Evolutionary conservation across 805 yeast genomes (phyloP).

Genomic region (Suhomyces sp.): DNA sequence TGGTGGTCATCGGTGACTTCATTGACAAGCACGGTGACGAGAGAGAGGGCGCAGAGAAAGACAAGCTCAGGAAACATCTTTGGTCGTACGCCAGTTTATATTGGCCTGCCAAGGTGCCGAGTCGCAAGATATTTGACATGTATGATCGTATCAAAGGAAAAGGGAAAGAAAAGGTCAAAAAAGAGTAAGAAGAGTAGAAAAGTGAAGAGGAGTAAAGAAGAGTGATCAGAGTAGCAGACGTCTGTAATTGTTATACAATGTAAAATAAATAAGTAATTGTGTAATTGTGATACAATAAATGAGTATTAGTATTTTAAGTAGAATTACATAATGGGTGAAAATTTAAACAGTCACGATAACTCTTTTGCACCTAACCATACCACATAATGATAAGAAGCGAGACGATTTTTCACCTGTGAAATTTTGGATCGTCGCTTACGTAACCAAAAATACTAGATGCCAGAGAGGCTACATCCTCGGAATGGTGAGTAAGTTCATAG

Average conservation of each 20-base stretch:
- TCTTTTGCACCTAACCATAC: not conserved
- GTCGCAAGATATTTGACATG: conserved; percentile 72
- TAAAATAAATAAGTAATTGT: no score
- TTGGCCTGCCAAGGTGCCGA: conserved; percentile 87
- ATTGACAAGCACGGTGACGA: conserved; percentile 43
- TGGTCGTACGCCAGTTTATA: conserved; percentile 83
- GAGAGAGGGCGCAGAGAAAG: conserved; percentile 17
- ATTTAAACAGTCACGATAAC: not conserved
- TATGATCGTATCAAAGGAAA: conserved; percentile 52
- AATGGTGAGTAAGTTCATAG: no score
- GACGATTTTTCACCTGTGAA: not conserved
- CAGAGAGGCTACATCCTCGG: not conserved
- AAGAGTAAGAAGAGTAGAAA: not conserved
- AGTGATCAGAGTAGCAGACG: not conserved
- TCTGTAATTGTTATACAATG: not conserved
- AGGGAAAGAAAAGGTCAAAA: not conserved
- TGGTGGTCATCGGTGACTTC: conserved; percentile 70
- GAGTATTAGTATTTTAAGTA: no score
- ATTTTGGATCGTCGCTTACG: not conserved
- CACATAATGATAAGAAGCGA: not conserved
- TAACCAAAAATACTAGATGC: not conserved
- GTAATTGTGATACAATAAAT: no score
- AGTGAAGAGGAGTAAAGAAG: not conserved
- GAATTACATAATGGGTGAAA: no score
- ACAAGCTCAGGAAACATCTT: conserved; percentile 55